Evolutionary conservation across 1,284 basidiomycete genomes (phyloP), one percentile per base, ranked within the genome.

Genomic region (Porodaedalea pini): DNA sequence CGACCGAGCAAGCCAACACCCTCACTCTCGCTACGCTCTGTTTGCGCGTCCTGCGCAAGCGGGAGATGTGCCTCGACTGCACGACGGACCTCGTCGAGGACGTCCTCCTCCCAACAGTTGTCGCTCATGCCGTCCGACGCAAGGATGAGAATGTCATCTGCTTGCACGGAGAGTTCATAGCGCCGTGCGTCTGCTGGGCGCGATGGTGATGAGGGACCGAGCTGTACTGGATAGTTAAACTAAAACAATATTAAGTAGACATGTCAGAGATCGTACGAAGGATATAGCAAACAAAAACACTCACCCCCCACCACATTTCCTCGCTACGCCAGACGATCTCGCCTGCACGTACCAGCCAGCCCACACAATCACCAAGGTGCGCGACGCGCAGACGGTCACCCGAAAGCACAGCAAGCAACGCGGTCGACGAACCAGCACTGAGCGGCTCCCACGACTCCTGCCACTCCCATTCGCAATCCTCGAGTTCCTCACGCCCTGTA

Each of bases 91-190:
- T 94, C 91, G 62, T 97, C 94, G 11, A 98, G 74, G 25, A 98
- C 88, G 62, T 98, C 95, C 67, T 93, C 89, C 68, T 98, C 94
- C 82, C 94, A 98, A 50, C 98, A 74, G 67, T 98, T 98, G 71
- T 98, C 95, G 66, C 89, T 88, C 51, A 98, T 76, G 0, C 95
- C 95, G 68, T 98, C 95, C 34, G 82, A 87, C 2, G 92, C 90
- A 32, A 98, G 81, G 57, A 98, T 89, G 47, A 98, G 83, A 41
- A 98, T 89, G 66, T 98, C 95, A 61, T 92, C 88, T 47, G 83
- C 83, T 65, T 85, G 81, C 3, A 98, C 93, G 19, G 86, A 85
- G 4, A 98, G 75, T 2, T 84, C 85, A 69, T 84, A 77, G 7
- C 86, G 74, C 58, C 88, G 87, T 0, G 94, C 93, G 59, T 93